These are phyloP conservation scores for Cladochytrium replicatum DNA, from an alignment of 192 early-diverging fungal species.

Conservation along the genomic window DNA sequence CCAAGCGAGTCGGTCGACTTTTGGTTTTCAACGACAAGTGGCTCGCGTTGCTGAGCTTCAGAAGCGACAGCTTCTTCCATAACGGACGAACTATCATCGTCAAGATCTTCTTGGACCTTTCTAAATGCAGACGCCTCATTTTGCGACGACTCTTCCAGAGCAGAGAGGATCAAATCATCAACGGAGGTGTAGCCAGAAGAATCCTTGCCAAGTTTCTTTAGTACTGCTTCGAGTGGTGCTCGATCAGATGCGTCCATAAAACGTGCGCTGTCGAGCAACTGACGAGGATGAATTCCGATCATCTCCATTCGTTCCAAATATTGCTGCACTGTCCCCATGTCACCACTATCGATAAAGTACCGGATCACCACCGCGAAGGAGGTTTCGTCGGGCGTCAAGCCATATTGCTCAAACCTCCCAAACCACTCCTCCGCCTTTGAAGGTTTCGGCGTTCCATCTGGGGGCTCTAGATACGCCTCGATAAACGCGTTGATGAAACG, in stretches of 20 bases:
- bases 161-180: slow-evolving; percentile 18
- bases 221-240: slow-evolving; percentile 16
- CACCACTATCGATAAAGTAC: slow-evolving; percentile 48
- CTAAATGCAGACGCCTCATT: neutral
- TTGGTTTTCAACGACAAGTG: slow-evolving; percentile 17
- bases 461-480: slow-evolving; percentile 50
- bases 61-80: slow-evolving; percentile 7
- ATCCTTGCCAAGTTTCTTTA: slow-evolving; percentile 13
- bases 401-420: slow-evolving; percentile 44
- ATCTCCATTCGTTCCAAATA: slow-evolving; percentile 44
- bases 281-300: neutral
- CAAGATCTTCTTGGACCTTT: neutral
- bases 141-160: slow-evolving; percentile 16
- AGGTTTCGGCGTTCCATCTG: slow-evolving; percentile 31
- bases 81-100: neutral
- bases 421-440: slow-evolving; percentile 63
- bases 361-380: slow-evolving; percentile 74
- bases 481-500: slow-evolving; percentile 75
- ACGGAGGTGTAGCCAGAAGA: neutral
- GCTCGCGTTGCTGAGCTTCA: slow-evolving; percentile 6
- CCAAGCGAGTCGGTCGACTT: slow-evolving; percentile 54
- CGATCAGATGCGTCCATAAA: slow-evolving; percentile 19
- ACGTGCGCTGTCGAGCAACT: slow-evolving; percentile 12
- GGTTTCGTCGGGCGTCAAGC: slow-evolving; percentile 48
- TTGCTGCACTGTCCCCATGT: slow-evolving; percentile 22